Evolutionary conservation across 2,329 filamentous ascomycete genomes (phyloP), one percentile per base, ranked within the genome.

Genomic region (Colletotrichum lini): DNA sequence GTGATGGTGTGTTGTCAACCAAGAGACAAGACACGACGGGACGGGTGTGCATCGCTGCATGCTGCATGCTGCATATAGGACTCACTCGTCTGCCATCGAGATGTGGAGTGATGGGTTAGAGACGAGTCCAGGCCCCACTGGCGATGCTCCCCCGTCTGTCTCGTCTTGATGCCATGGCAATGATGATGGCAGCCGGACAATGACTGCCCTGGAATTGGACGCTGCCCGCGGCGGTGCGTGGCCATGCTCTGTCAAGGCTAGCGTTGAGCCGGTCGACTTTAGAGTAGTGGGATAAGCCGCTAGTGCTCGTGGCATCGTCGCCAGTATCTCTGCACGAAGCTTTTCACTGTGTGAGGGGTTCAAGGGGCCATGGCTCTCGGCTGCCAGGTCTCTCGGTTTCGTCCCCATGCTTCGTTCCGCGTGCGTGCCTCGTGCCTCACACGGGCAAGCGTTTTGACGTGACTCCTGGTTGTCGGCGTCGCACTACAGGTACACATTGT

Each of bases 1-100:
- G 64, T 53, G 67, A 52, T 49, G 58, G 65, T 71, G 68, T 65
- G 68, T 68, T 71, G 68, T 68, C 65, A 59, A 68, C 58, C 68
- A 68, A 40, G 50, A 50, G 57, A 71, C 52, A 30, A 57, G 52
- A 71, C 45, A 30, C 45, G 52, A 68, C 58, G 57, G 62, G 57
- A 67, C 56, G 67, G 40, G 56, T 15, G n/a, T 61, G 44, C 57
- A 67, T 53, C 47, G 50, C 58, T 63, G 53, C 58, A 44, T 63
- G 50, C 58, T 63, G 53, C 58, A 44, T 63, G 47, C 40, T 63
- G 53, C 58, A 44, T 63, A 53, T 21, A n/a, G 42, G 52, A 63
- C 45, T 63, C 49, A 38, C 44, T 59, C 38, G 52, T 63, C 35
- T 63, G 45, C 47, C 47, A 42, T 56, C 35, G 35, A 57, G 59